Evolutionary conservation across 768 basidiomycete genomes (phyloP).

Genomic region (Albatrellus ellisii): DNA sequence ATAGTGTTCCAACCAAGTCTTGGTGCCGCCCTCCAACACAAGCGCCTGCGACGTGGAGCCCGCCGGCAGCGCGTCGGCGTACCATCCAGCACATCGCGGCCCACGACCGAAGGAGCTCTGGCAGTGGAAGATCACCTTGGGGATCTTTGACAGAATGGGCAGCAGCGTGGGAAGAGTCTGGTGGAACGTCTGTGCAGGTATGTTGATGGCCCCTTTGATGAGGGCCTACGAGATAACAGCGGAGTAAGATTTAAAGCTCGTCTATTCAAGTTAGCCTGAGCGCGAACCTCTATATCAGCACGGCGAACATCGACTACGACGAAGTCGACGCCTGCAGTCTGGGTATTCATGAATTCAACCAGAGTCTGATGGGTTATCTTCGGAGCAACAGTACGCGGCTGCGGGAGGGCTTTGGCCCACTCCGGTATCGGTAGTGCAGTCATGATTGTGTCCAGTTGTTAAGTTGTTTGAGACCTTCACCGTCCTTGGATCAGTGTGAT

Average conservation of each 20-base stretch:
- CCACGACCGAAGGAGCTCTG: constrained; percentile 15
- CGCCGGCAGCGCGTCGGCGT: constrained; percentile 15
- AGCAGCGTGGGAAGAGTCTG: constrained; percentile 22
- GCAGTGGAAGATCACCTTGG: constrained; percentile 18
- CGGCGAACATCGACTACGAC: constrained; percentile 26
- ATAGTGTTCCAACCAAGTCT: constrained; percentile 17
- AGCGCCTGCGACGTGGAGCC: constrained; percentile 9
- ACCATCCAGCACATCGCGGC: constrained; percentile 15
- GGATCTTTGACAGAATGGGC: constrained; percentile 17
- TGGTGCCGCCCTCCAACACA: constrained; percentile 16
- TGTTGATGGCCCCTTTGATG: constrained; percentile 26
- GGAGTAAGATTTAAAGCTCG: not conserved
- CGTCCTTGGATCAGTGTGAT: too few species aligned
- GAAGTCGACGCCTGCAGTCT: constrained; percentile 18
- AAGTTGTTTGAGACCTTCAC: too few species aligned
- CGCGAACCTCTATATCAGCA: constrained; percentile 25
- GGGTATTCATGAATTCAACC: too few species aligned
- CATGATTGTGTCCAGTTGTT: too few species aligned
- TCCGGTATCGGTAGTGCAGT: too few species aligned
- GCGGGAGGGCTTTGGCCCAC: too few species aligned
- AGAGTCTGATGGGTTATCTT: too few species aligned
- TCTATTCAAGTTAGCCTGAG: not conserved
- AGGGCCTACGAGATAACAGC: constrained; percentile 8
- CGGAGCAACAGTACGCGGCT: too few species aligned
- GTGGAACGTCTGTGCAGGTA: constrained; percentile 32